Conservation (phyloP, 306 rosid genomes). For the Vigna angularis region DNA sequence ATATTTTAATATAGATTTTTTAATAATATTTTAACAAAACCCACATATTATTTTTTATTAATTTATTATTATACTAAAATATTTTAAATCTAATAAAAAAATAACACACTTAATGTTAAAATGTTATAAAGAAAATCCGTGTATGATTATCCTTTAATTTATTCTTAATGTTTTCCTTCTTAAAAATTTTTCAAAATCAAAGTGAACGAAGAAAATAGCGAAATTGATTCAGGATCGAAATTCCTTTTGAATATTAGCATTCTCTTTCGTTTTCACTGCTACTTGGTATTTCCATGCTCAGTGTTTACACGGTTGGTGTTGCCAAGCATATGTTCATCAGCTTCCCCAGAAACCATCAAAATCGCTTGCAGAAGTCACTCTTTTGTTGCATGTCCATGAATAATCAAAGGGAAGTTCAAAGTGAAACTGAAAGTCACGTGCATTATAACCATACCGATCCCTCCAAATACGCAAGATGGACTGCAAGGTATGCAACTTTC, state of each 20-base stretch:
- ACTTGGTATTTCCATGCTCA: neutral
- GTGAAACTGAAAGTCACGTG: slow-evolving; percentile 38
- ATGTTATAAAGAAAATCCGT: too few species aligned
- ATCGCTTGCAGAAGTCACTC: neutral
- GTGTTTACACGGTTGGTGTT: neutral
- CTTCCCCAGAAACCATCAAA: neutral
- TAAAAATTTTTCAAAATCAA: too few species aligned
- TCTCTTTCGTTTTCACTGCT: neutral
- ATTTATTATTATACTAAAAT: too few species aligned
- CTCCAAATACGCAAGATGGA: slow-evolving; percentile 74
- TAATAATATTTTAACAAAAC: too few species aligned
- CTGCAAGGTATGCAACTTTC: slow-evolving; percentile 56
- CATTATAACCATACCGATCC: slow-evolving; percentile 80
- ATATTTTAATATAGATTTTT: too few species aligned
- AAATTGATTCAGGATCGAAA: too few species aligned
- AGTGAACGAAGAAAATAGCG: too few species aligned
- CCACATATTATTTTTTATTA: too few species aligned
- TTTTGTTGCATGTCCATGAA: slow-evolving; percentile 53
- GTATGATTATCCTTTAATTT: too few species aligned
- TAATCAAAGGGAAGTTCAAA: slow-evolving; percentile 29
- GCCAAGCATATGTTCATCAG: neutral
- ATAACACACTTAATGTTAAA: too few species aligned
- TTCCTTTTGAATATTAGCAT: neutral
- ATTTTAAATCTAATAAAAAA: too few species aligned
- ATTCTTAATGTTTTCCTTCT: too few species aligned